Evolutionary conservation across 169 alveolate species (phyloP), one percentile per base, ranked within the genome.

Genomic region (Nephromyces sp.): DNA sequence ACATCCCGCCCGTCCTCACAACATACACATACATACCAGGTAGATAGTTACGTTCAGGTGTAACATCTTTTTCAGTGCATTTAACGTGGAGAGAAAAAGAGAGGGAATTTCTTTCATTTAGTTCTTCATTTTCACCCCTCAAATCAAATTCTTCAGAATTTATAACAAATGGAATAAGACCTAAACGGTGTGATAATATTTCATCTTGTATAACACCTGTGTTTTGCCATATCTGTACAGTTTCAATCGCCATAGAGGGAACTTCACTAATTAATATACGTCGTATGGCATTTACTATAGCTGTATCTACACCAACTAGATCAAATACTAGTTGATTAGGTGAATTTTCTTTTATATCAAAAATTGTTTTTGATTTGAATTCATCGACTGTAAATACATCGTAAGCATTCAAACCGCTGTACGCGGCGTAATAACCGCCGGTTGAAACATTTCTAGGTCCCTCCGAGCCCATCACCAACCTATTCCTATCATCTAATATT

Each of bases 191-290:
- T 22, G 98, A 95, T 32, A 97, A 82, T 5, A 94, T 95, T 82
- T 97, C 99, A 87, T 97, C 99, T 66, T 97, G 99, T 57, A 97
- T 87, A 1, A 96, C 96, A 22, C 80, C 80, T 0, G 95, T 89
- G 64, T 89, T 89, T 69, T 89, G 94, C 76, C 68, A 62, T 8
- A 63, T 31, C 70, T 51, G 69, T 6, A 79, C 78, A 29, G 77
- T 81, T 78, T 94, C 97, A 43, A 93, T 89, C 6, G 97, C 97
- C 84, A 93, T 91, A 53, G 97, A 91, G 15, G 97, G 97, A 0
- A 93, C 90, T 75, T 94, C 98, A 0, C 96, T 93, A 32, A 94
- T 80, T 72, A 94, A 86, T 31, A 91, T 87, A 66, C 98, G 79
- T 43, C 98, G 76, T 25, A 93, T 71, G 3, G 98, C 90, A 81